Evolutionary conservation across 2,329 filamentous ascomycete species (phyloP), one percentile per base, ranked within the genome.

Genomic region (Tolypocladium paradoxum): DNA sequence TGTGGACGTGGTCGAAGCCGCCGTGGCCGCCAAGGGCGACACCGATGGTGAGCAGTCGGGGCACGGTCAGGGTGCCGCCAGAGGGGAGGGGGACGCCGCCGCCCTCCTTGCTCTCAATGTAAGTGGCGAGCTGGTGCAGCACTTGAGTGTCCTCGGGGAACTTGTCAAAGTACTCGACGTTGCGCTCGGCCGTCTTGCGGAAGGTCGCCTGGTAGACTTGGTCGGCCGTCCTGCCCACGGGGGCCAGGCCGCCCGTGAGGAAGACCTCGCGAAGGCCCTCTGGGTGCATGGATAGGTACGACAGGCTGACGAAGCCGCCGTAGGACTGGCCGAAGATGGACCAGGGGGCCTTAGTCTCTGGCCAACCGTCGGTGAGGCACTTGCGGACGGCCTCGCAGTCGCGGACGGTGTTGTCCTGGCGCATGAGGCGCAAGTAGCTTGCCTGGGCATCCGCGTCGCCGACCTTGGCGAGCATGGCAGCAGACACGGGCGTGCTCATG

Each of bases 321-420:
- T 95, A 97, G 18, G 86, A 91, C 71, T 96, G 92, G 9, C 92
- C 92, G 57, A 95, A 85, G 33, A 93, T 79, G 54, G 84, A 87
- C 92, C 91, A 96, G 65, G 85, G 84, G 66, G 83, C 81, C 65
- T 87, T 83, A 48, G 85, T 81, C 24, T 79, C 73, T 0, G 87
- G 83, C 61, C 83, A 87, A 50, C 84, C 81, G 6, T 76, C 73
- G 0, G 87, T 93, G 52, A 97, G 74, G 38, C 78, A 85, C 61
- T 83, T 79, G 6, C 92, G 82, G 34, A 97, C 82, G 5, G 91
- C 90, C 66, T 97, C 92, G 58, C 87, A 88, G 64, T 97, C 92
- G 48, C 82, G 83, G 40, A 97, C 90, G 50, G 95, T 95, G 64
- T 81, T 93, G 69, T 96, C 91, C 35, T 92, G 90, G 43, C 92